Evolutionary conservation across 2,329 filamentous ascomycete genomes (phyloP), one percentile per base, ranked within the genome.

Genomic region (Phyllachora maydis): DNA sequence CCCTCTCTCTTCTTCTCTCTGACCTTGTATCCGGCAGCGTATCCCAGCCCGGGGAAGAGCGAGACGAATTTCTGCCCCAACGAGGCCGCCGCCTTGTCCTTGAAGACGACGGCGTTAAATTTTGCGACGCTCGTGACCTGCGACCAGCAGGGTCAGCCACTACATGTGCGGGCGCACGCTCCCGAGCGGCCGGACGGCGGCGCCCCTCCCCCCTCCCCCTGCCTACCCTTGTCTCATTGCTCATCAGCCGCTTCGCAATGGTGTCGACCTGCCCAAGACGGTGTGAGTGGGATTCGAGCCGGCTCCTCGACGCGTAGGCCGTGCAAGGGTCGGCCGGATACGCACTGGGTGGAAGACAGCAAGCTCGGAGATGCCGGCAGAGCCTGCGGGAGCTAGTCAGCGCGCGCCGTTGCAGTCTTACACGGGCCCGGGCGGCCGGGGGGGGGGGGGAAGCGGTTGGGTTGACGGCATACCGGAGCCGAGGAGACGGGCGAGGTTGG

Each of bases 181-280:
- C n/a, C n/a, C n/a, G n/a, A n/a, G n/a, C n/a, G n/a, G n/a, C n/a
- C n/a, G n/a, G n/a, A n/a, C n/a, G n/a, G n/a, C n/a, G n/a, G n/a
- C n/a, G n/a, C n/a, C n/a, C n/a, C n/a, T n/a, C n/a, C n/a, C n/a
- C n/a, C n/a, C n/a, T n/a, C n/a, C n/a, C n/a, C n/a, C 14, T 18
- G 15, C 51, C 37, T 47, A 77, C 65, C 54, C 60, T 78, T 44
- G 68, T 69, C 49, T 91, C 75, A 54, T 98, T 93, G 68, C 82
- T 93, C 88, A 98, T 98, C 52, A 98, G 68, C 37, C 88, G 79
- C 64, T 98, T 98, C 33, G 88, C 85, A 41, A 90, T 93, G 23
- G 88, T 98, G 54, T 98, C 88, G 48, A 98, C 79, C 77, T 85
- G 42, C 21, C 13, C 12, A 19, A 6, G n/a, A 22, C 3, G 21